Percentiles rank a stretch among this genome's conserved stretches.
Conservation (phyloP, 169 alveolate species). For the Babesia bigemina region DNA sequence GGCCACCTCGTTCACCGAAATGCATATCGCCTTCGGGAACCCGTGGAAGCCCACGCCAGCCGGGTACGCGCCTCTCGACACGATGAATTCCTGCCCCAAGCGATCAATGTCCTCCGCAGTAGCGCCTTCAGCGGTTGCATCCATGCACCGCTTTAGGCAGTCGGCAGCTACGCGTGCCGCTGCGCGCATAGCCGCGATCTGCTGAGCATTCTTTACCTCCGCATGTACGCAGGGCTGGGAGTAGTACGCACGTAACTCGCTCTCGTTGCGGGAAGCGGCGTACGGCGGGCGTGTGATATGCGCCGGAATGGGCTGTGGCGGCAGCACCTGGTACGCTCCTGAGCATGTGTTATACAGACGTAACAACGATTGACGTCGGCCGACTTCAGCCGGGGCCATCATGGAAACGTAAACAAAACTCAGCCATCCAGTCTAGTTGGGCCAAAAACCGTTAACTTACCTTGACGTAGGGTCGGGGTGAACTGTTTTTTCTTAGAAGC, state of each 20-base stretch:
- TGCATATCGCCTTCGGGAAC: conserved; percentile 92
- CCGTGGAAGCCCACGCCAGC: conserved; percentile 90
- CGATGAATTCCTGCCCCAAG: conserved; percentile 84
- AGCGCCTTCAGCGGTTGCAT: conserved; percentile 74
- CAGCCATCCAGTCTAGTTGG: no score
- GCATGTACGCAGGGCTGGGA: conserved; percentile 28
- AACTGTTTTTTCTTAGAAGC: conserved; percentile 1
- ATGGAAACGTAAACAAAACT: no score
- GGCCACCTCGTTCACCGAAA: conserved; percentile 91
- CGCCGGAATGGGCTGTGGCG: conserved; percentile 64
- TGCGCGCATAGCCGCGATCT: conserved; percentile 65
- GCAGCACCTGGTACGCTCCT: conserved; percentile 72
- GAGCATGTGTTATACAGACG: not conserved
- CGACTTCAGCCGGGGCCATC: no score
- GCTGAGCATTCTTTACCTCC: conserved; percentile 71
- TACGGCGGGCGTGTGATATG: conserved; percentile 72
- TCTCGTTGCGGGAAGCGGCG: conserved; percentile 31
- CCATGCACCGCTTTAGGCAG: conserved; percentile 74
- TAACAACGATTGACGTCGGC: no score
- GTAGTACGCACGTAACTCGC: conserved; percentile 47
- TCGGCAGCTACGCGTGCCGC: conserved; percentile 75
- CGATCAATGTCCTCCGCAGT: conserved; percentile 89
- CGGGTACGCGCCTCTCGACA: conserved; percentile 90
- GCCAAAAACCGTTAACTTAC: not conserved
- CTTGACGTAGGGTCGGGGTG: conserved; percentile 36